Evolutionary conservation across 202 grass and related monocot species (phyloP), one percentile per base, ranked within the genome.

Genomic region (Schoenoplectus triqueter): DNA sequence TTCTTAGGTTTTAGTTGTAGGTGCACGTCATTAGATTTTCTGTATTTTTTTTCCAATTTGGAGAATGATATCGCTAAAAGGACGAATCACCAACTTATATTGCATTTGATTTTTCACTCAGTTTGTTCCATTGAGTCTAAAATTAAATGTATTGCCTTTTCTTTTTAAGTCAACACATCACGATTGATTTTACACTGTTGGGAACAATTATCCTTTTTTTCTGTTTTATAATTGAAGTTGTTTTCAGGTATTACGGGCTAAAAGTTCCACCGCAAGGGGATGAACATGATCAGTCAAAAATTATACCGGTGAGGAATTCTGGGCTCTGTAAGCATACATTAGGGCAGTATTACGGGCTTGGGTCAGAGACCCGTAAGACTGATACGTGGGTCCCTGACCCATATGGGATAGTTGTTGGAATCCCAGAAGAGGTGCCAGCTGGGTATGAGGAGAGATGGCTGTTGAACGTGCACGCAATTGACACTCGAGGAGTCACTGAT

Each of bases 331-430:
- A 66, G 56, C 11, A 59, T 41, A 84, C 88, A 7, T 51, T 95
- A 68, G 49, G 84, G 1, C 93, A 95, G 73, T 93, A 98, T 87
- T 98, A 84, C 1, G 95, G 95, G 0, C 90, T 98, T 2, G 95
- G 95, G 2, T 95, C 92, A 4, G 95, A 98, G 87, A 95, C 95
- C 9, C 95, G 95, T 13, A 90, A 80, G 56, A 98, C 95, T 0
- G 81, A 88, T 0, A 94, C 91, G 5, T 98, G 93, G 95, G 87
- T 98, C 7, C 95, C 95, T 47, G 92, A 94, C 59, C 95, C 95
- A 6, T 95, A 95, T 0, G 95, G 91, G 40, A 93, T 98, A 42
- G 93, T 93, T 77, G 42, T 66, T 0, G 94, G 94, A 18, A 69
- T 90, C 13, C 84, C 84, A 2, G 73, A 41, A 59, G 86, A 64